Conservation (phyloP, 2,329 filamentous ascomycete genomes). For the Calonectria pseudoreteaudii region DNA sequence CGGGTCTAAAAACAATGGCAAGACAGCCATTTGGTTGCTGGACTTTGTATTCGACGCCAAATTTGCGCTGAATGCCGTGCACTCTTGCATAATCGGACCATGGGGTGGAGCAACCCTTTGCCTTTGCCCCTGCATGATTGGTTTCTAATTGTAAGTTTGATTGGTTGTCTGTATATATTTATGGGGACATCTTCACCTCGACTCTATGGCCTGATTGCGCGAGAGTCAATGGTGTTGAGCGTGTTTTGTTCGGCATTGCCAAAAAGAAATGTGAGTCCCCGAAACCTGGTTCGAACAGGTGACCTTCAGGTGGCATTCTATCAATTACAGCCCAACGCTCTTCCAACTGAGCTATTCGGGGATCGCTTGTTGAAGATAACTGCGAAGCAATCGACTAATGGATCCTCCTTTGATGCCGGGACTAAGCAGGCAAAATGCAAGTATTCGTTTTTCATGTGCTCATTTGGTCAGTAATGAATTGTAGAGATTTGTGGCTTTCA, state of each 20-base stretch:
- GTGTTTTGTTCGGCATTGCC: background rate
- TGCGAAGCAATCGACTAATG: background rate
- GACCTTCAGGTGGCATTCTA: background rate
- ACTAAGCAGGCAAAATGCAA: accelerated
- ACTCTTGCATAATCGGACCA: too few relatives aligned
- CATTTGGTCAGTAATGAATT: background rate
- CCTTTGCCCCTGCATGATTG: too few relatives aligned
- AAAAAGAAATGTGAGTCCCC: background rate
- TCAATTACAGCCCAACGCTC: background rate
- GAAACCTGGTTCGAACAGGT: background rate
- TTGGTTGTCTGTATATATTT: too few relatives aligned
- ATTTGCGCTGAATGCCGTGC: background rate
- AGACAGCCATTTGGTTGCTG: background rate
- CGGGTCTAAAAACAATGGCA: too few relatives aligned
- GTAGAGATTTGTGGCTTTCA: background rate
- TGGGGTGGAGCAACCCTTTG: too few relatives aligned
- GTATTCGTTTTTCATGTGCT: background rate
- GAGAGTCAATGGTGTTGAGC: too few relatives aligned
- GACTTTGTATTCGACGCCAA: background rate
- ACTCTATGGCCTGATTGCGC: too few relatives aligned
- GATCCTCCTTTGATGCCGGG: background rate
- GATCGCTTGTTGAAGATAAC: background rate
- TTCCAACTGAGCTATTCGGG: background rate
- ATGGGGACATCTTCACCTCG: too few relatives aligned
- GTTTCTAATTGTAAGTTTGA: too few relatives aligned